phyloP scores from a whole-genome alignment of 495 filamentous ascomycete species.

The Pseudotulostoma volvatum region DNA sequence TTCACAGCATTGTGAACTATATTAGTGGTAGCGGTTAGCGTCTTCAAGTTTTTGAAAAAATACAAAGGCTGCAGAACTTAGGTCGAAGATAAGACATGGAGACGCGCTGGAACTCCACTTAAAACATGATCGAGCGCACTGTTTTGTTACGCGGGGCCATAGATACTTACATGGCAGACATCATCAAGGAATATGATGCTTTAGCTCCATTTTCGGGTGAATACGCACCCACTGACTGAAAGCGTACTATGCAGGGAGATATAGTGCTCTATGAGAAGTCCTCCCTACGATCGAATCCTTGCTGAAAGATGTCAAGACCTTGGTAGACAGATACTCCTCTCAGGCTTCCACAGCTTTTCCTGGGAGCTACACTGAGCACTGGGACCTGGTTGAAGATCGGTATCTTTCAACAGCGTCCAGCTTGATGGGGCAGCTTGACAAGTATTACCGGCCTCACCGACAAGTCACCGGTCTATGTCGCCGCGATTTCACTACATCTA shows the following conservation, averaged over 20 bases:
- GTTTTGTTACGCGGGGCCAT: not conserved
- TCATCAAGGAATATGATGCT: not conserved
- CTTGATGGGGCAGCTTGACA: not conserved
- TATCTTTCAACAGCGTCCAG: not conserved
- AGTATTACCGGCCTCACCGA: not conserved
- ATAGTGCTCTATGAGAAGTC: not conserved
- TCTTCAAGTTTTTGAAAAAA: not conserved
- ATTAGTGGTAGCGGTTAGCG: not conserved
- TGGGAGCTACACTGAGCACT: not conserved
- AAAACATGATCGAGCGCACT: constrained; percentile 1
- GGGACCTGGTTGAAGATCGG: not conserved
- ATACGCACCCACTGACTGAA: too few relatives aligned
- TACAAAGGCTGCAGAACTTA: not conserved
- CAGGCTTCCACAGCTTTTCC: not conserved
- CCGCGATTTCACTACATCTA: not conserved
- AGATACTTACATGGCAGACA: not conserved
- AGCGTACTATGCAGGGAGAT: not conserved
- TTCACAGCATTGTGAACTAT: not conserved
- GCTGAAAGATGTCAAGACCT: not conserved
- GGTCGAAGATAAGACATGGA: not conserved
- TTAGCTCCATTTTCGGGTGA: too few relatives aligned
- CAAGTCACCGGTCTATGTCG: not conserved
- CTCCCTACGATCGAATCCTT: not conserved
- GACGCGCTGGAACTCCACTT: not conserved
- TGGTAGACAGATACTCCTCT: not conserved